These are phyloP conservation scores for Tricholoma saponaceum DNA, from an alignment of 768 basidiomycete species.

Conservation along the genomic window DNA sequence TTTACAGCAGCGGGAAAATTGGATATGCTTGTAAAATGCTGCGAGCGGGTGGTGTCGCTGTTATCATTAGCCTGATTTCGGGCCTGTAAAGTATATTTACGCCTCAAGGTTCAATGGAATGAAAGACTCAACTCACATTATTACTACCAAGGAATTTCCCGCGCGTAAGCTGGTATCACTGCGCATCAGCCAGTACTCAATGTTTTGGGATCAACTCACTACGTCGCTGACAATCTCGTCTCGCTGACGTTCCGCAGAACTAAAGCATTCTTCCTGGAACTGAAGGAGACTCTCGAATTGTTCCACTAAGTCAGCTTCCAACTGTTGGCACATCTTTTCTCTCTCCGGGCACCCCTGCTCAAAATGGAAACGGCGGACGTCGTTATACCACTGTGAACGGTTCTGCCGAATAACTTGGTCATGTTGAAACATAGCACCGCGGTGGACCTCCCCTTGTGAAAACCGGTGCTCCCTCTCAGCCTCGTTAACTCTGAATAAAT, in stretches of 20 bases:
- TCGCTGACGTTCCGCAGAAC: not conserved
- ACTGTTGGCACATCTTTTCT: not conserved
- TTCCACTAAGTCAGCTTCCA: not conserved
- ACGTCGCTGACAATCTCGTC: not conserved
- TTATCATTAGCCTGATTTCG: too few species aligned
- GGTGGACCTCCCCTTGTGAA: not conserved
- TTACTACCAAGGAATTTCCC: not conserved
- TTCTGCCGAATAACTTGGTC: not conserved
- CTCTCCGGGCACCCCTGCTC: not conserved
- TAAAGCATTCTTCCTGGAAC: not conserved
- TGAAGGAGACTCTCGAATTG: not conserved
- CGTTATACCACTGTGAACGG: not conserved
- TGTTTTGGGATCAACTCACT: too few species aligned
- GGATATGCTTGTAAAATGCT: too few species aligned
- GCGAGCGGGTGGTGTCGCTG: too few species aligned
- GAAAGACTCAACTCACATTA: not conserved
- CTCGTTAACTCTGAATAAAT: not conserved
- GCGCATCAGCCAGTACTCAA: too few species aligned
- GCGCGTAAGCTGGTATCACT: not conserved
- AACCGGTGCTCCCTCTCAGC: not conserved
- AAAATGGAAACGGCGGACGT: not conserved
- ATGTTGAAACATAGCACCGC: not conserved
- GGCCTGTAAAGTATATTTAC: too few species aligned
- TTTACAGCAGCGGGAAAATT: too few species aligned
- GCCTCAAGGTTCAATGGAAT: too few species aligned